Conservation (phyloP, 805 yeast species). For the Suhomyces sp. region DNA sequence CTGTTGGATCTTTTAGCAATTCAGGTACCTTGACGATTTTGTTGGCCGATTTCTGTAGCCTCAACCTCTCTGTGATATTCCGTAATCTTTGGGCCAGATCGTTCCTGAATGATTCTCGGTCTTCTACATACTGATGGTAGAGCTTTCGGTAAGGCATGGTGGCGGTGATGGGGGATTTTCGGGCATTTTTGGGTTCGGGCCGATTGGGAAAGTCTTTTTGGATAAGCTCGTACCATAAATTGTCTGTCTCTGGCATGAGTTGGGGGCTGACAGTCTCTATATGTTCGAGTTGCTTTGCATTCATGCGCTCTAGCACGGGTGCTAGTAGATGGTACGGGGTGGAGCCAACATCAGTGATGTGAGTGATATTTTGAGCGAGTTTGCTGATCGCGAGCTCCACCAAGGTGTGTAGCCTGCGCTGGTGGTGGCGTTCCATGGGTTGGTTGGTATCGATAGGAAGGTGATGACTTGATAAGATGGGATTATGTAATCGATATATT, state of each 20-base stretch:
- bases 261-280: constrained; percentile 45
- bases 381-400: constrained; percentile 11
- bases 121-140: constrained; percentile 38
- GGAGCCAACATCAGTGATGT: constrained; percentile 11
- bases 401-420: constrained; percentile 6
- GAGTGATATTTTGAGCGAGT: constrained; percentile 8
- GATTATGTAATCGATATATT: not conserved
- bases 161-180: not conserved
- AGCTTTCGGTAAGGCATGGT: constrained; percentile 35
- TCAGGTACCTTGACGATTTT: constrained; percentile 22
- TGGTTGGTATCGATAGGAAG: not conserved
- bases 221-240: constrained; percentile 45
- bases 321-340: constrained; percentile 44
- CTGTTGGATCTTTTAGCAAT: constrained; percentile 29
- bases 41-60: constrained; percentile 39
- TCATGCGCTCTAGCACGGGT: constrained; percentile 46
- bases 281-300: constrained; percentile 28
- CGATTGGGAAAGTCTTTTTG: constrained; percentile 48
- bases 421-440: not conserved
- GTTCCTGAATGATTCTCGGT: constrained; percentile 42
- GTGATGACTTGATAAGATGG: not conserved
- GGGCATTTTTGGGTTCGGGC: constrained; percentile 20
- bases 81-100: constrained; percentile 46
- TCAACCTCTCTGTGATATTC: constrained; percentile 38
- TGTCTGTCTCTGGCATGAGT: constrained; percentile 40